Conservation (phyloP, 345 rosid genomes). For the Hevea brasiliensis region DNA sequence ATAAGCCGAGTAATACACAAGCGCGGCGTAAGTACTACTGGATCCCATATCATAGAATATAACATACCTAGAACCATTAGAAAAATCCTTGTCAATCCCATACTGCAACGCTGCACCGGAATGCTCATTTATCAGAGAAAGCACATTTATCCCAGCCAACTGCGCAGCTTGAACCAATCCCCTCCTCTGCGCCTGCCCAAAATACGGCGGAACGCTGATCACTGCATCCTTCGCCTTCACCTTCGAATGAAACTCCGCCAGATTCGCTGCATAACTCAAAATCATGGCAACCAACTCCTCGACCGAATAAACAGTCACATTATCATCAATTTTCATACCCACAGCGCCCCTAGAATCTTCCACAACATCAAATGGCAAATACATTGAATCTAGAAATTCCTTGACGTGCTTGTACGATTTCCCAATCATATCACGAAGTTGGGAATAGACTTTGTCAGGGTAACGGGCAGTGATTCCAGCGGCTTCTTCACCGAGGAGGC, state of each 20-base stretch:
- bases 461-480: conserved; percentile 87
- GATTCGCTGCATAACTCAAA: conserved; percentile 56
- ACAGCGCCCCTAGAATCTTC: conserved; percentile 82
- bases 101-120: conserved; percentile 98
- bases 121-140: conserved; percentile 77
- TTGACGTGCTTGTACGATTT: conserved; percentile 73
- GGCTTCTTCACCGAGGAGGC: conserved; percentile 91
- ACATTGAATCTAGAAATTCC: conserved; percentile 52
- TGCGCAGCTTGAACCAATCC: conserved; percentile 86
- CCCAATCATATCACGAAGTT: conserved; percentile 77
- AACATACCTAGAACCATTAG: conserved; percentile 83
- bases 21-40: conserved; percentile 80
- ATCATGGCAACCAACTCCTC: conserved; percentile 97
- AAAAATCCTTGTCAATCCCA: conserved; percentile 93
- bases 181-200: conserved; percentile 92
- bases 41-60: conserved; percentile 97
- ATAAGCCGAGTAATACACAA: conserved; percentile 86
- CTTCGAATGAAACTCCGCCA: conserved; percentile 86
- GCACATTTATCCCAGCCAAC: conserved; percentile 88
- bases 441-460: conserved; percentile 79
- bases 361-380: conserved; percentile 65
- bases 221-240: conserved; percentile 67
- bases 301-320: conserved; percentile 45
- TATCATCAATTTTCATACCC: conserved; percentile 56
- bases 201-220: conserved; percentile 83